Percentiles rank a stretch among this genome's conserved stretches.
These are phyloP conservation scores for Aspergillus sclerotialis DNA, from an alignment of 2,329 filamentous ascomycete species.

Conservation along the genomic window DNA sequence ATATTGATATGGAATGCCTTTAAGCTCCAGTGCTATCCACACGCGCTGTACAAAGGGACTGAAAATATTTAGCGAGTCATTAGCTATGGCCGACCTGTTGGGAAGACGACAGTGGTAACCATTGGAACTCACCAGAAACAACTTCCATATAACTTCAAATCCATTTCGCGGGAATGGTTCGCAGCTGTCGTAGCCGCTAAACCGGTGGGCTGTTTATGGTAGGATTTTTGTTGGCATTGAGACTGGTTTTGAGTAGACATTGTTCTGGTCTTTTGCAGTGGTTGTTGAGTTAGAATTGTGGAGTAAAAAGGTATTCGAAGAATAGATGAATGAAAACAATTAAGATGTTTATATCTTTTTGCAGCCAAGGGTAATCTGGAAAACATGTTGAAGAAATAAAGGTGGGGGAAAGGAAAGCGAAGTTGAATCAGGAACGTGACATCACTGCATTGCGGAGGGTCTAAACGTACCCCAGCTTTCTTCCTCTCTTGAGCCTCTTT, in stretches of 20 bases:
- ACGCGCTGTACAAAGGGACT: constrained; percentile 81
- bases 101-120: no score
- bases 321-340: constrained; percentile 2
- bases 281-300: constrained; percentile 6
- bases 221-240: constrained; percentile 59
- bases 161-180: constrained; percentile 61
- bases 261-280: constrained; percentile 18
- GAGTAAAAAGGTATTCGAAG: constrained; percentile 4
- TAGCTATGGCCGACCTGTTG: not conserved
- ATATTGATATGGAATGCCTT: constrained; percentile 74
- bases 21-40: constrained; percentile 81
- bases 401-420: constrained; percentile 3
- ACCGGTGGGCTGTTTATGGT: constrained; percentile 66
- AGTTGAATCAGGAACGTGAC: constrained; percentile 11
- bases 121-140: constrained; percentile 64
- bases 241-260: constrained; percentile 44
- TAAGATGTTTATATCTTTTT: not conserved
- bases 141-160: constrained; percentile 71
- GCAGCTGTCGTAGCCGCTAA: constrained; percentile 61
- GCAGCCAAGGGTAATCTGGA: not conserved
- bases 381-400: constrained; percentile 1
- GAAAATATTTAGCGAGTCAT: constrained; percentile 1
- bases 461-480: constrained; percentile 33
- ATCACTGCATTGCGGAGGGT: constrained; percentile 11
- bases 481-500: constrained; percentile 61